phyloP scores from a whole-genome alignment of 208 protist genomes.

The Tritrichomonas musculus region DNA sequence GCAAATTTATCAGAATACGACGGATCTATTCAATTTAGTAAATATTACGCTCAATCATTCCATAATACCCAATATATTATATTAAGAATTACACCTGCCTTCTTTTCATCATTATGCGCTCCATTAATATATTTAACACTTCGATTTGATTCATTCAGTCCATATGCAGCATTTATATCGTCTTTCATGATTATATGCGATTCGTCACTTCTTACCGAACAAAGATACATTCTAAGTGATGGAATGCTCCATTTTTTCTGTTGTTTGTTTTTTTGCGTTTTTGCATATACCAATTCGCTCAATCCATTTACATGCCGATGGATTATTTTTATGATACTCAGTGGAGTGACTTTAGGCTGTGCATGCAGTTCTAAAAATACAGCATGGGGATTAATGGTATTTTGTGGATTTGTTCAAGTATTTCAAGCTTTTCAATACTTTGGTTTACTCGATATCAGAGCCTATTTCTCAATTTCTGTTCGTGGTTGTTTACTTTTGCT shows the following conservation, averaged over 20 bases:
- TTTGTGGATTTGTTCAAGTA: neutral
- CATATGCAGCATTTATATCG: neutral
- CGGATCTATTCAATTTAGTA: neutral
- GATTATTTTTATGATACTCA: neutral
- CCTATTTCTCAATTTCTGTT: too few relatives aligned
- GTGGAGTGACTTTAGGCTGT: neutral
- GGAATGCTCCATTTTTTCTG: conserved; percentile 21
- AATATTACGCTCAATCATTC: neutral
- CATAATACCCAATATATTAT: neutral
- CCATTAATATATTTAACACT: neutral
- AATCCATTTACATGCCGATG: neutral
- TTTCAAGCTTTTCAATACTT: neutral
- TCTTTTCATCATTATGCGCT: conserved; percentile 28
- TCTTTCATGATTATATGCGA: neutral
- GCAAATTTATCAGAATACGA: conserved; percentile 21
- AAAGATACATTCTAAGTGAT: conserved; percentile 18
- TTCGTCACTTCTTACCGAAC: neutral
- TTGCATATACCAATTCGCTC: neutral
- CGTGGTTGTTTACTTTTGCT: neutral
- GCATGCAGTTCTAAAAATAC: conserved; percentile 10
- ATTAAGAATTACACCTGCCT: neutral
- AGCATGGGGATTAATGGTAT: neutral
- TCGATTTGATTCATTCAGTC: neutral
- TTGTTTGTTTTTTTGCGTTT: neutral
- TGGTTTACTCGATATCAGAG: neutral